Evolutionary conservation across 108 stramenopile genomes (phyloP).

Genomic region (Mayamaea pseudoterrestris): DNA sequence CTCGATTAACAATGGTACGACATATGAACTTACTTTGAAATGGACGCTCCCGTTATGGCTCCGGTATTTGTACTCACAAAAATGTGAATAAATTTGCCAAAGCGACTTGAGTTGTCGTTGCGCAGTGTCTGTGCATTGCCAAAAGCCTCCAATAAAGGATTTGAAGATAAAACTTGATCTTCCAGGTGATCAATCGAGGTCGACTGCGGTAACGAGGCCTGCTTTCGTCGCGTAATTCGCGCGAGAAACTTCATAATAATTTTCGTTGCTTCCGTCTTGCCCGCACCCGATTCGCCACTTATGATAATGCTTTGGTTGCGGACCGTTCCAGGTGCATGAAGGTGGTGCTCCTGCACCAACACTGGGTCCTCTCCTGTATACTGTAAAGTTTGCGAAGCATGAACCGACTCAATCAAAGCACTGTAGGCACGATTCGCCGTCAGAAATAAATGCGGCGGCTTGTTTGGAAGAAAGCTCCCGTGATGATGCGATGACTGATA

Average conservation of each 20-base stretch:
- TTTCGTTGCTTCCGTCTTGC: conserved; percentile 94
- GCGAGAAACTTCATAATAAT: conserved; percentile 93
- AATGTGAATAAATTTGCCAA: conserved; percentile 92
- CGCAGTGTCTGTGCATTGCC: conserved; percentile 84
- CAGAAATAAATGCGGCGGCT: conserved; percentile 78
- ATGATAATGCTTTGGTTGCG: conserved; percentile 79
- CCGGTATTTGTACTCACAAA: conserved; percentile 57
- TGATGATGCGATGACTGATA: conserved; percentile 57
- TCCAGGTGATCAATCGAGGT: conserved; percentile 60
- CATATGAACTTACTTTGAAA: too few relatives aligned
- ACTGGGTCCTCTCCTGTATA: conserved; percentile 46
- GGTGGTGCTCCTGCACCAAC: conserved; percentile 27
- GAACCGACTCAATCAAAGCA: conserved; percentile 49
- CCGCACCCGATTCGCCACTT: conserved; percentile 86
- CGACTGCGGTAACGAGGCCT: conserved; percentile 13
- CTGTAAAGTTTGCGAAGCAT: conserved; percentile 10
- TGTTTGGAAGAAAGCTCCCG: conserved; percentile 22
- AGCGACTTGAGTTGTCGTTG: conserved; percentile 85
- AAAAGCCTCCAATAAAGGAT: conserved; percentile 88
- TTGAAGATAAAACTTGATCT: conserved; percentile 77
- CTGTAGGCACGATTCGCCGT: conserved; percentile 77
- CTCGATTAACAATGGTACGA: too few relatives aligned
- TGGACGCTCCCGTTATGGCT: conserved; percentile 61
- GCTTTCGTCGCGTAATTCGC: conserved; percentile 41
- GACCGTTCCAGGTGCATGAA: conserved; percentile 18